Percentiles rank a stretch among this genome's conserved stretches.
These are phyloP conservation scores for Saitozyma sp. DNA, from an alignment of 768 basidiomycete genomes.

Conservation along the genomic window DNA sequence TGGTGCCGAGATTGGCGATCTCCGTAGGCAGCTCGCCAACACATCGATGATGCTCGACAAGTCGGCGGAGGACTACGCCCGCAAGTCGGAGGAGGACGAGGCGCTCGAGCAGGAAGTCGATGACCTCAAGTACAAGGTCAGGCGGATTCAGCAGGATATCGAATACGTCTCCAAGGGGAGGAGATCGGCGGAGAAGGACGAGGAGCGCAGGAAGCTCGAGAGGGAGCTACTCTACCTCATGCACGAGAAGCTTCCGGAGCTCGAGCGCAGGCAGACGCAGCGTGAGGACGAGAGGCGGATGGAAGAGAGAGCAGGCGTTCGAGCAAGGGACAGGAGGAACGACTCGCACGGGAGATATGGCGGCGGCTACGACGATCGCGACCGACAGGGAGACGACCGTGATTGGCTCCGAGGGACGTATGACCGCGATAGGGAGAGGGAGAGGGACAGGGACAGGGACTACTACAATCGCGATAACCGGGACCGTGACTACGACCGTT, in stretches of 20 bases:
- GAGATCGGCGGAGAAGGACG: slow-evolving; percentile 70
- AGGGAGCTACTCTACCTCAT: slow-evolving; percentile 78
- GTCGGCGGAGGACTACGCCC: slow-evolving; percentile 63
- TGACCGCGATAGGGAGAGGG: slow-evolving; percentile 55
- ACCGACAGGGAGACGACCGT: slow-evolving; percentile 7
- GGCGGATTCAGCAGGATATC: slow-evolving; percentile 84
- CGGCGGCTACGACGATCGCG: slow-evolving; percentile 30
- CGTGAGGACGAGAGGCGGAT: slow-evolving; percentile 72
- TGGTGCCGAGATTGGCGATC: slow-evolving; percentile 71
- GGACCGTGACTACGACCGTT: slow-evolving; percentile 29
- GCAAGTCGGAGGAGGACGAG: slow-evolving; percentile 76
- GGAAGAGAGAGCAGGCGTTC: slow-evolving; percentile 74
- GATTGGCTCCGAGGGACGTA: slow-evolving; percentile 35
- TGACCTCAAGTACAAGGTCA: slow-evolving; percentile 79
- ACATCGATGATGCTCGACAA: slow-evolving; percentile 79
- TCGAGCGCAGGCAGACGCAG: slow-evolving; percentile 79
- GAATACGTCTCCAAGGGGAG: slow-evolving; percentile 80
- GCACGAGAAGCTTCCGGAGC: slow-evolving; percentile 87
- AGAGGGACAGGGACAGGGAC: slow-evolving; percentile 55
- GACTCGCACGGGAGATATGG: slow-evolving; percentile 61
- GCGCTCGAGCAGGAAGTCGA: slow-evolving; percentile 85
- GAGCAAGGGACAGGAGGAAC: slow-evolving; percentile 81
- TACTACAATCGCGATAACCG: slow-evolving; percentile 52
- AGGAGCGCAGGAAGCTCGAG: slow-evolving; percentile 81
- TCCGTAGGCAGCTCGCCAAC: slow-evolving; percentile 77